Conservation (phyloP, 2,329 filamentous ascomycete genomes). For the Colletotrichum gloeosporioides region DNA sequence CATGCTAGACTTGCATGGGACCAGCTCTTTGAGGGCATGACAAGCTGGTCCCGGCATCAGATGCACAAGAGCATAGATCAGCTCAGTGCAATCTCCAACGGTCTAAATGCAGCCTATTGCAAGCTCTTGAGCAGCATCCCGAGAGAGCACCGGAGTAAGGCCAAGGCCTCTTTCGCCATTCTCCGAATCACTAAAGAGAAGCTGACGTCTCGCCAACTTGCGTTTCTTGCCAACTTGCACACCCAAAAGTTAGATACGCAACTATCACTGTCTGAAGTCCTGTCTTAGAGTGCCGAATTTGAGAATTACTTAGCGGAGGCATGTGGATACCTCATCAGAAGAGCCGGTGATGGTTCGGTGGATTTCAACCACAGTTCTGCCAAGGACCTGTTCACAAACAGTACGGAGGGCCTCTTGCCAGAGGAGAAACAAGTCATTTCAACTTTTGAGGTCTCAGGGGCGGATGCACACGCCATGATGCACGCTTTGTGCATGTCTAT, state of each 20-base stretch:
- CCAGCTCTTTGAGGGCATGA: not conserved
- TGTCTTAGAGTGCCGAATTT: rapidly evolving
- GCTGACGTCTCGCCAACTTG: not conserved
- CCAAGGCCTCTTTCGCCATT: rapidly evolving
- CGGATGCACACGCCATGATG: not conserved
- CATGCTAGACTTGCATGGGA: not conserved
- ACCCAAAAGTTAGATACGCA: rapidly evolving
- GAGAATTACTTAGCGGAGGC: rapidly evolving
- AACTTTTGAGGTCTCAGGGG: not conserved
- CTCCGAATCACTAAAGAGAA: not conserved
- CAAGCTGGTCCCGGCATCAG: rapidly evolving
- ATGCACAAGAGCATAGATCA: rapidly evolving
- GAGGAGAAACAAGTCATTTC: not conserved
- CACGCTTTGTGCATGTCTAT: not conserved
- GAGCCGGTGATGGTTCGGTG: rapidly evolving
- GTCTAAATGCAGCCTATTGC: not conserved
- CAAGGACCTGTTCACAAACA: rapidly evolving
- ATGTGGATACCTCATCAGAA: rapidly evolving
- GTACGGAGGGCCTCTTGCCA: rapidly evolving
- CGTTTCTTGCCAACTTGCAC: not conserved
- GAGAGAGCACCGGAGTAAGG: not conserved
- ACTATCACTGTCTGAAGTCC: rapidly evolving
- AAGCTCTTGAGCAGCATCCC: rapidly evolving
- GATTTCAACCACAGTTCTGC: rapidly evolving
- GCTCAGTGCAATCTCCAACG: rapidly evolving